phyloP scores from a whole-genome alignment of 495 filamentous ascomycete genomes.

The Aspergillus funiculosus region DNA sequence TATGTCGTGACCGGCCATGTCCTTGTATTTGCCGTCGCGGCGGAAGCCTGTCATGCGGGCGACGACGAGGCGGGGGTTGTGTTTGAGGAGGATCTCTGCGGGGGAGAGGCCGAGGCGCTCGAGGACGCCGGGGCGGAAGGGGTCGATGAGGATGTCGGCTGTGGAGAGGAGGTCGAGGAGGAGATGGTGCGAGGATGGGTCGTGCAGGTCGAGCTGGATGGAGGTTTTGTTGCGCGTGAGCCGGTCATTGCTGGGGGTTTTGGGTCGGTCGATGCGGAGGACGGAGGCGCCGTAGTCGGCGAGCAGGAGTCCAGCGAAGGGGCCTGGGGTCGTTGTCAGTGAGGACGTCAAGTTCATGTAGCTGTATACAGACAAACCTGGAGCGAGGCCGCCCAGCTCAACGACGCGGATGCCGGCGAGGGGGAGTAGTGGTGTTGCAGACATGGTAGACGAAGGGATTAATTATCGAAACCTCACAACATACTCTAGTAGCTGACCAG shows the following conservation, averaged over 20 bases:
- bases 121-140: slow-evolving; percentile 83
- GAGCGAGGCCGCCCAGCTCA: slow-evolving; percentile 85
- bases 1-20: slow-evolving; percentile 97
- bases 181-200: slow-evolving; percentile 52
- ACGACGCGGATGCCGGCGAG: slow-evolving; percentile 74
- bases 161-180: slow-evolving; percentile 56
- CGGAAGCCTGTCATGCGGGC: slow-evolving; percentile 86
- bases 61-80: slow-evolving; percentile 74
- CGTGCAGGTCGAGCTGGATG: slow-evolving; percentile 72
- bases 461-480: too few species aligned
- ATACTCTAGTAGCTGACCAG: too few species aligned
- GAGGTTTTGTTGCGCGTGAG: slow-evolving; percentile 75
- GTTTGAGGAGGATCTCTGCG: slow-evolving; percentile 48
- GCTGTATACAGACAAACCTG: slow-evolving; percentile 47
- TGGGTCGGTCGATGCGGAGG: slow-evolving; percentile 75
- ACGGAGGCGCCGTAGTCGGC: slow-evolving; percentile 84
- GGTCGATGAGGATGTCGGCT: slow-evolving; percentile 83
- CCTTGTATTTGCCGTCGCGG: slow-evolving; percentile 72
- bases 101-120: slow-evolving; percentile 77
- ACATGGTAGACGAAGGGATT: too few species aligned
- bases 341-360: background rate
- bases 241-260: slow-evolving; percentile 47
- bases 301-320: slow-evolving; percentile 83
- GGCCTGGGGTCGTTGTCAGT: slow-evolving; percentile 46
- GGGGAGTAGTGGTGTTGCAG: slow-evolving; percentile 33